These are phyloP conservation scores for Wallacemonas collosoma DNA, from an alignment of 208 protist species.

Conservation along the genomic window DNA sequence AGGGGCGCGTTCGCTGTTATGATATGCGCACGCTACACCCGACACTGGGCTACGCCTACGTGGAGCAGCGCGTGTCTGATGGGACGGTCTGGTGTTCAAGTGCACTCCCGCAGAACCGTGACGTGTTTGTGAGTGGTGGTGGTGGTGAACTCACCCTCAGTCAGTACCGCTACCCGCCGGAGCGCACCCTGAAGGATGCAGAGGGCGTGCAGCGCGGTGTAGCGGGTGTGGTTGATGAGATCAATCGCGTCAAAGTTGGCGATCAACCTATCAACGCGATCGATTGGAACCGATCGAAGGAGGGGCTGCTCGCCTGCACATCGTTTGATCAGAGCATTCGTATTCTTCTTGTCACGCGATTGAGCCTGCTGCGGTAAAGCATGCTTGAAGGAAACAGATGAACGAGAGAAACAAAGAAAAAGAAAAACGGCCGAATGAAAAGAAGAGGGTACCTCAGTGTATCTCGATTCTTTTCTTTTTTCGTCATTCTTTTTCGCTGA, in stretches of 20 bases:
- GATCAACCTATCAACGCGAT: conserved; percentile 89
- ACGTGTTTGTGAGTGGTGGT: conserved; percentile 89
- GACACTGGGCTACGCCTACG: conserved; percentile 84
- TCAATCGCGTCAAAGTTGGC: conserved; percentile 85
- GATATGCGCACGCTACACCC: conserved; percentile 90
- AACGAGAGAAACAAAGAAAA: not conserved
- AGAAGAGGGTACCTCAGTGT: too few species aligned
- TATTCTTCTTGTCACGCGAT: conserved; percentile 86
- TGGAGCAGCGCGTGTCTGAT: conserved; percentile 79
- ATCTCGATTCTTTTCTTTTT: too few species aligned
- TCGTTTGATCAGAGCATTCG: conserved; percentile 89
- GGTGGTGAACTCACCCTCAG: conserved; percentile 89
- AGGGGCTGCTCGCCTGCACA: conserved; percentile 80
- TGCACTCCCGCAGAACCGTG: conserved; percentile 92
- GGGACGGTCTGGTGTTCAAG: conserved; percentile 89
- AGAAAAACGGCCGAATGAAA: not conserved
- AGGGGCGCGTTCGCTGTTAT: conserved; percentile 86
- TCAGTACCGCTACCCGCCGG: conserved; percentile 88
- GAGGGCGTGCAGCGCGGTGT: conserved; percentile 78
- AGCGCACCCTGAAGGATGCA: conserved; percentile 72
- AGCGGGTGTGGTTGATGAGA: conserved; percentile 67
- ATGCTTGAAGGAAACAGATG: not conserved
- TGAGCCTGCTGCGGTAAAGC: conserved; percentile 60
- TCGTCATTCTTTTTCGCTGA: too few species aligned
- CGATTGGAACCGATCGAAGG: conserved; percentile 83